Base-by-base conservation (phyloP, 495 filamentous ascomycete species). In the Trichoderma erinaceum region DNA sequence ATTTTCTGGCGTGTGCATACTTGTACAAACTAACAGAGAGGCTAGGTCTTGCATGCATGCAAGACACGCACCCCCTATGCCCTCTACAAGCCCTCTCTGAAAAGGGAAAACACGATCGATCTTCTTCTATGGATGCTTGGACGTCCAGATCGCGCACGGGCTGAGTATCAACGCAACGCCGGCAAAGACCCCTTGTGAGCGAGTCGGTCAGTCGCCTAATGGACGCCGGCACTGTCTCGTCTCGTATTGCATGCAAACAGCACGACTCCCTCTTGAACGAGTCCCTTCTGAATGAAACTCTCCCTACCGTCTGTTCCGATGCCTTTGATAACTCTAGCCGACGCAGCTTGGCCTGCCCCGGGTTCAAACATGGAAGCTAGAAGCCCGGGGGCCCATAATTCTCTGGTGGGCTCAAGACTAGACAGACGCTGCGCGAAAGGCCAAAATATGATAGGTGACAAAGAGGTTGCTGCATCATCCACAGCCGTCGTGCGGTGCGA, bases 191-290 rank as follows among this genome's bases (percentile, higher is more conserved):
- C 35, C 35, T 38, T 38, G 35, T 10, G 35, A 38, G 35, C 35
- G 35, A 38, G 35, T 38, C 35, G 35, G 35, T 38, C 35, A 38
- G 35, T 38, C 35, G 35, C 35, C 35, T 38, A 38, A 52, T 52
- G 48, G 48, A 52, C 48, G 48, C 48, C 18, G 48, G 3, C 48
- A 16, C 48, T 52, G 48, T 52, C 48, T 52, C n/a, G 48, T 52
- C 48, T 52, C n/a, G 48, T n/a, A 4, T n/a, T 38, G 35, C 35
- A 10, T 38, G 35, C 35, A 10, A 10, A 38, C 35, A 38, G 35
- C 5, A 38, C 2, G 35, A 38, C 35, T 38, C 35, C 35, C 35
- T 38, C 35, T 38, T 29, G 29, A 23, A 52, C n/a, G 48, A n/a
- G 18, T 52, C 18, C 48, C 18, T 50, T n/a, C 46, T 50, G 5